Evolutionary conservation across 179 eudicot genomes (phyloP).

Genomic region (Pouteria campechiana): DNA sequence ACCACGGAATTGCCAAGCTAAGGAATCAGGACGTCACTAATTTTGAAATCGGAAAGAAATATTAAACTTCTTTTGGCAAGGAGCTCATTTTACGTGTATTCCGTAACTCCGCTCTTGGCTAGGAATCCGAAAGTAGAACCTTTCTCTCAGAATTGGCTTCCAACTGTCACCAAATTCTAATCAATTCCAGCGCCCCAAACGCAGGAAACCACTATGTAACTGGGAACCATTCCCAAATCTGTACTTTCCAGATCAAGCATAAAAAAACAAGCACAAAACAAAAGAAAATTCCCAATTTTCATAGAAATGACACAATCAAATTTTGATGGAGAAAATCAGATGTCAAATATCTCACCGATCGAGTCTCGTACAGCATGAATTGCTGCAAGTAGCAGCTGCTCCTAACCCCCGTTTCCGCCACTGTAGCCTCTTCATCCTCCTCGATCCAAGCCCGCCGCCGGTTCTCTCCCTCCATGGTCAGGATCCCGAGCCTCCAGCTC

Average conservation of each 20-base stretch:
- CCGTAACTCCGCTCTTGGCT: too few species aligned
- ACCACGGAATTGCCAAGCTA: too few species aligned
- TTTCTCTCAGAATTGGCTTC: too few species aligned
- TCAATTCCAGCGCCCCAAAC: neutral
- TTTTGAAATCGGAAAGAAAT: too few species aligned
- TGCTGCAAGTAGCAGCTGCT: conserved; percentile 43
- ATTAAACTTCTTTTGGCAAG: too few species aligned
- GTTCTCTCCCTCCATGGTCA: conserved; percentile 27
- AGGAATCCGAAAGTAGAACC: too few species aligned
- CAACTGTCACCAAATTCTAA: neutral
- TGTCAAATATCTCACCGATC: conserved; percentile 52
- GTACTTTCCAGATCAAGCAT: too few species aligned
- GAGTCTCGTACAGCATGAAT: conserved; percentile 83
- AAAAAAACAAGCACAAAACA: too few species aligned
- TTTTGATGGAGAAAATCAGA: neutral
- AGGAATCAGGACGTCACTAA: too few species aligned
- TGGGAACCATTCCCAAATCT: too few species aligned
- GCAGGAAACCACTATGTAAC: too few species aligned
- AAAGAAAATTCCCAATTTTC: neutral
- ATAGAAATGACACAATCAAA: neutral
- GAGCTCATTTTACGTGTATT: too few species aligned
- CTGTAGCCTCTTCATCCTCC: conserved; percentile 12
- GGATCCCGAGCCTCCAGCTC: conserved; percentile 78
- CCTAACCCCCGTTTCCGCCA: conserved; percentile 4
- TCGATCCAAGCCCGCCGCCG: conserved; percentile 6